phyloP scores from a whole-genome alignment of 163 green algal species.

The Dunaliella salina region DNA sequence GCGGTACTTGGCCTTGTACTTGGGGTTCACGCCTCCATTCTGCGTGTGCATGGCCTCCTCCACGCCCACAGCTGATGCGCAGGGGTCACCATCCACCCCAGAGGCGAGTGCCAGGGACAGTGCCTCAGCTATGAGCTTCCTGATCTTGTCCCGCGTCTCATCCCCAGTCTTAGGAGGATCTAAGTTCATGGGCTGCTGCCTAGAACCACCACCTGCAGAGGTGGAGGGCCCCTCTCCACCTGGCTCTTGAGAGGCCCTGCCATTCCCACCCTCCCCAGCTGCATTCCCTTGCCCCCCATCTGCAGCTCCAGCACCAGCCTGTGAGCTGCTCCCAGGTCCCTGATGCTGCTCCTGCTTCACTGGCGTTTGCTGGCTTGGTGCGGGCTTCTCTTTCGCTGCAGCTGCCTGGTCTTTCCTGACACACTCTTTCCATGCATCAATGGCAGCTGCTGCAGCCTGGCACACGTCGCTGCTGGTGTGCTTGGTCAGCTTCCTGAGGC shows the following conservation, averaged over 20 bases:
- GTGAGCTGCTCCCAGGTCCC: neutral
- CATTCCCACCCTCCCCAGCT: neutral
- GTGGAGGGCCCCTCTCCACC: neutral
- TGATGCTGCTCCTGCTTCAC: neutral
- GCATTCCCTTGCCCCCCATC: neutral
- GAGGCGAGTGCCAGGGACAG: neutral
- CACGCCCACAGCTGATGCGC: slow-evolving; percentile 27
- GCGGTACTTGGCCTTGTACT: slow-evolving; percentile 86
- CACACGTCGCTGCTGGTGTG: slow-evolving; percentile 44
- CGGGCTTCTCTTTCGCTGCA: neutral
- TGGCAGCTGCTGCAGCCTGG: slow-evolving; percentile 45
- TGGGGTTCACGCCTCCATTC: slow-evolving; percentile 52
- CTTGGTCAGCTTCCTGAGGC: slow-evolving; percentile 71
- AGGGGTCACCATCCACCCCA: slow-evolving; percentile 6
- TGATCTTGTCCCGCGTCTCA: slow-evolving; percentile 63
- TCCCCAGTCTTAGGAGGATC: slow-evolving; percentile 45
- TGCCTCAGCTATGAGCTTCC: slow-evolving; percentile 53
- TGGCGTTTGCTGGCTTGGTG: neutral
- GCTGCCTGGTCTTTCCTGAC: slow-evolving; percentile 44
- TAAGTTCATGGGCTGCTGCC: slow-evolving; percentile 15
- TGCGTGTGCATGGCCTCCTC: slow-evolving; percentile 55
- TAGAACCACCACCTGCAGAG: neutral
- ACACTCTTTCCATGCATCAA: slow-evolving; percentile 73
- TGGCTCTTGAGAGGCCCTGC: neutral
- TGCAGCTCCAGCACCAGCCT: neutral